phyloP scores from a whole-genome alignment of 306 rosid species.

The Lablab purpureus region DNA sequence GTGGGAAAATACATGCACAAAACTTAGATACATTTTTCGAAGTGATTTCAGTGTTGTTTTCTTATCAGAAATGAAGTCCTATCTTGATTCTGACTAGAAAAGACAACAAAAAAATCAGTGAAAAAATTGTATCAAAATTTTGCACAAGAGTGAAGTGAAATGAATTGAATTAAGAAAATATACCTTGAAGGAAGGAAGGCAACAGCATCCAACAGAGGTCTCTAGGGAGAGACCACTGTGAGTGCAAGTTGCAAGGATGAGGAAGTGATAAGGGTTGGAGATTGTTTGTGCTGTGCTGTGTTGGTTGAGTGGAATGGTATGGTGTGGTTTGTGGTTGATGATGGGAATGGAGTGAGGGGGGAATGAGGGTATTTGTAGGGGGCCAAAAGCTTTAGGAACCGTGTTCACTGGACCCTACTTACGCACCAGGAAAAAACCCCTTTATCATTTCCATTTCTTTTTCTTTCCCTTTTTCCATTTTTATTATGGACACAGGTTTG shows the following conservation, averaged over 20 bases:
- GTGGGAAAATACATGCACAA: neutral
- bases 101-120: neutral
- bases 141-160: neutral
- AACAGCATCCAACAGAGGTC: slow-evolving; percentile 66
- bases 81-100: neutral
- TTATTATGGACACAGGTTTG: slow-evolving; percentile 36
- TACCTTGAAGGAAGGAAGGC: slow-evolving; percentile 51
- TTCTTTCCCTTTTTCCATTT: neutral
- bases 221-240: slow-evolving; percentile 59
- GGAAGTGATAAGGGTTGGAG: neutral
- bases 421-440: slow-evolving; percentile 55
- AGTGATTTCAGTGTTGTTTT: neutral
- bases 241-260: slow-evolving; percentile 56
- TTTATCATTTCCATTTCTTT: slow-evolving; percentile 30
- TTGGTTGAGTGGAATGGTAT: slow-evolving; percentile 19
- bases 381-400: slow-evolving; percentile 62
- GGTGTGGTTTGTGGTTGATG: slow-evolving; percentile 50
- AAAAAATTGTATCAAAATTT: neutral
- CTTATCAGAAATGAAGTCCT: neutral
- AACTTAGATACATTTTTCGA: neutral
- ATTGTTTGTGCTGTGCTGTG: neutral
- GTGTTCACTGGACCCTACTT: slow-evolving; percentile 73
- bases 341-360: slow-evolving; percentile 51
- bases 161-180: neutral
- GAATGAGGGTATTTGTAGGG: slow-evolving; percentile 81